A percentile compares a stretch with the other conserved stretches of the same genome.
Evolutionary conservation across 2,329 filamentous ascomycete genomes (phyloP).

Genomic region (Exophiala aquamarina): DNA sequence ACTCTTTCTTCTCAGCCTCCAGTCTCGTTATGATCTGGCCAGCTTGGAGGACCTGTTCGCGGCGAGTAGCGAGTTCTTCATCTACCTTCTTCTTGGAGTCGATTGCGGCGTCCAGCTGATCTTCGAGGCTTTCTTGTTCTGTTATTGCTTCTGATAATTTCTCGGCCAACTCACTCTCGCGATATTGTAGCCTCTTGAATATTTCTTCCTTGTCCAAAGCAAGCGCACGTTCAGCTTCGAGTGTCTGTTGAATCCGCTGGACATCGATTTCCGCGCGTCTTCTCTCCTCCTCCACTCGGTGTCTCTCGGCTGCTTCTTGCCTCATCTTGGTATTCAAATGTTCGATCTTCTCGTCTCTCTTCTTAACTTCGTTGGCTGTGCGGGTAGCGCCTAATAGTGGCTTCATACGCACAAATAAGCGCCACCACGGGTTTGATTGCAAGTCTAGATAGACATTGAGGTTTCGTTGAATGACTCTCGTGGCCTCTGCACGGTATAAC

Average conservation of each 20-base stretch:
- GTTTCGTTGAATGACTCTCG: slow-evolving; percentile 90
- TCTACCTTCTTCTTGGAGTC: slow-evolving; percentile 87
- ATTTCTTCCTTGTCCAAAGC: slow-evolving; percentile 98
- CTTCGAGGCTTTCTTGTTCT: slow-evolving; percentile 90
- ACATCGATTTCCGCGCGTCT: slow-evolving; percentile 84
- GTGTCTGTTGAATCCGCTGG: slow-evolving; percentile 83
- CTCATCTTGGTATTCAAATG: slow-evolving; percentile 82
- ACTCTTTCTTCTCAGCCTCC: slow-evolving; percentile 79
- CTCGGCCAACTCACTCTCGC: slow-evolving; percentile 89
- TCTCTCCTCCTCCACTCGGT: slow-evolving; percentile 85
- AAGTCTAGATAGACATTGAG: slow-evolving; percentile 89
- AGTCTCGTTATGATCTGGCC: slow-evolving; percentile 80
- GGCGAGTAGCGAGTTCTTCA: slow-evolving; percentile 75
- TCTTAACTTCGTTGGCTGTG: slow-evolving; percentile 91
- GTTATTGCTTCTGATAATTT: slow-evolving; percentile 89
- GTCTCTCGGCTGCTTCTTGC: slow-evolving; percentile 70
- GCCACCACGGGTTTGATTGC: slow-evolving; percentile 95
- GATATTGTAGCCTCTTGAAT: slow-evolving; percentile 88
- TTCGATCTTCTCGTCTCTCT: slow-evolving; percentile 88
- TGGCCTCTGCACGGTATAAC: slow-evolving; percentile 90
- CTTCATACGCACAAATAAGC: slow-evolving; percentile 90
- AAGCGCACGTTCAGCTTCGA: slow-evolving; percentile 93
- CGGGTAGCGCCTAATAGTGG: slow-evolving; percentile 88
- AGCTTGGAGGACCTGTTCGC: slow-evolving; percentile 86
- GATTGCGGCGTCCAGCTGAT: slow-evolving; percentile 86